Base-by-base conservation (phyloP, 2,329 filamentous ascomycete genomes). In the Gaeumannomyces tritici region DNA sequence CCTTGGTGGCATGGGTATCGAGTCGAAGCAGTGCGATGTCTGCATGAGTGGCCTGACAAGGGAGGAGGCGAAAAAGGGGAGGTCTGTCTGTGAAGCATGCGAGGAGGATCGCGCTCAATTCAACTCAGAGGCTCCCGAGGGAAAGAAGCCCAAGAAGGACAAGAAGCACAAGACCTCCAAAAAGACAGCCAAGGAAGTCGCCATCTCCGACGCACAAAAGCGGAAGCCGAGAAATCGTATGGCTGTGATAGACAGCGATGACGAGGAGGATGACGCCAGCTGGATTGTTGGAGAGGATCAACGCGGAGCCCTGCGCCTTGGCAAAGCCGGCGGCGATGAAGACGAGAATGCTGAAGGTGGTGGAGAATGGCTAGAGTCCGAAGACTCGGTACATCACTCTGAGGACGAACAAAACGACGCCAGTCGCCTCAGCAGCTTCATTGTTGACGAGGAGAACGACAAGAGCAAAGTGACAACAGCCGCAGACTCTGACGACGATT, bases 331-430 rank as follows among this genome's bases (percentile, higher is more conserved):
- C n/a, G 91, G 90, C 4, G 89, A 85, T 21, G 89, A 91, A 61
- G 91, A 96, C 65, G 91, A 96, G 73, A 85, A 96, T 70, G 90
- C 89, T 2, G 93, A 96, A 71, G 91, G 91, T 2, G 91, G 89
- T 4, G 93, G 91, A 27, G 90, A 96, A 63, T 91, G 85, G 72
- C 80, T 96, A 60, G 83, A 83, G 51, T 86, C 88, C 0, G 85
- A 89, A 33, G 89, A 95, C 69, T 90, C 88, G 0, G 73, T 75
- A 15, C 74, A 79, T 54, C 80, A 83, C 3, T 83, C 82, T 9
- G 84, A 83, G 29, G 79, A 79, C 12, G 81, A 84, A 12, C 80
- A 80, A 2, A 76, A 82, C 26, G 78, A 81, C 70, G 77, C 75
- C 57, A 85, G 80, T 67, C 81, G 81, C 26, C 74, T 84, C 42